Conservation (phyloP, 805 yeast genomes). For the Ogataea allantospora region DNA sequence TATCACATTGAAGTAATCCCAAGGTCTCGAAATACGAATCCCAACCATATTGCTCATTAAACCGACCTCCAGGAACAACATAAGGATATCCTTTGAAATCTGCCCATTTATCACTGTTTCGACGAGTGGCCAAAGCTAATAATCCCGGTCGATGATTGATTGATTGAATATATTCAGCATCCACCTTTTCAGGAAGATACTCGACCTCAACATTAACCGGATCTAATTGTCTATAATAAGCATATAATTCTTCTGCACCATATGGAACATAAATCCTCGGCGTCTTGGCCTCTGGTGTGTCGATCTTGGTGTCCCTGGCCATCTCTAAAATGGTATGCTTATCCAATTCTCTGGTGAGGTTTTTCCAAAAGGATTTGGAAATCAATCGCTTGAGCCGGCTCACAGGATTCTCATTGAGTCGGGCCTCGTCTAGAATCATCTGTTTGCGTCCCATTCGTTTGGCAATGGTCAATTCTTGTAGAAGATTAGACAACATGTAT, state of each 20-base stretch:
- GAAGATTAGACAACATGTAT: conserved; percentile 78
- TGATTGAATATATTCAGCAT: conserved; percentile 74
- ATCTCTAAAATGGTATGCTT: conserved; percentile 59
- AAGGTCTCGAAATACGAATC: conserved; percentile 91
- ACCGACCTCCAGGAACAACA: conserved; percentile 96
- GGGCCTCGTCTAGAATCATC: conserved; percentile 76
- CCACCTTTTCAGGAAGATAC: conserved; percentile 69
- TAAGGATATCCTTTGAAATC: conserved; percentile 67
- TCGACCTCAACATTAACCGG: conserved; percentile 63
- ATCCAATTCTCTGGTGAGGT: conserved; percentile 69
- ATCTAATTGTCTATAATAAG: conserved; percentile 59
- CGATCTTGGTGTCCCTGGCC: conserved; percentile 76
- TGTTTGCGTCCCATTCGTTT: conserved; percentile 74
- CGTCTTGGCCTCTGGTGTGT: conserved; percentile 55
- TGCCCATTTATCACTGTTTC: conserved; percentile 29
- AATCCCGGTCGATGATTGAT: conserved; percentile 83
- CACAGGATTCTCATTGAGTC: conserved; percentile 87
- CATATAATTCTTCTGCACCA: conserved; percentile 67
- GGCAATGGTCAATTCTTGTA: conserved; percentile 88
- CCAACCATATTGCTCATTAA: conserved; percentile 97
- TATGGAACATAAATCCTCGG: conserved; percentile 80
- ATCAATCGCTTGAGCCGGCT: conserved; percentile 71
- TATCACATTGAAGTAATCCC: conserved; percentile 70
- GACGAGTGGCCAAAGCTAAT: conserved; percentile 72
- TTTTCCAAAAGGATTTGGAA: conserved; percentile 75